These are phyloP conservation scores for Tolypocladium tropicale DNA, from an alignment of 2,329 filamentous ascomycete genomes.

Conservation along the genomic window DNA sequence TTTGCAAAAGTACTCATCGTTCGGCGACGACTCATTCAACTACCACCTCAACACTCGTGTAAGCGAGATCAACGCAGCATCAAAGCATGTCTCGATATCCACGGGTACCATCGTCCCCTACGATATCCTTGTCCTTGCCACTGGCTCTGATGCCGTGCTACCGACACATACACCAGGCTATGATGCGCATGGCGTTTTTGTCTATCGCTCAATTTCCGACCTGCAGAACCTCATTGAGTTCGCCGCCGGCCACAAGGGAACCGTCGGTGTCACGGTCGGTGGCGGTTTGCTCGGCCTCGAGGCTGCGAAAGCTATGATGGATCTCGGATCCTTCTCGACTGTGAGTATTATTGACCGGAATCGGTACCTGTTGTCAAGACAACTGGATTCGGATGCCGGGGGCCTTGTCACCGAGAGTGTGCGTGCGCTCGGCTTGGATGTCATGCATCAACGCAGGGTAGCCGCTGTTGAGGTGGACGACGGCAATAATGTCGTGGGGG, in stretches of 20 bases:
- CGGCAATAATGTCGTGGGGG: constrained; percentile 58
- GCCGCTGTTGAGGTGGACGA: constrained; percentile 36
- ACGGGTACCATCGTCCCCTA: constrained; percentile 60
- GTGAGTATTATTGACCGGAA: constrained; percentile 78
- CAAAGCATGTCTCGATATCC: no score
- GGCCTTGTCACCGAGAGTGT: no score
- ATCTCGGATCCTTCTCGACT: constrained; percentile 61
- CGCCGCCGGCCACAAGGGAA: constrained; percentile 54
- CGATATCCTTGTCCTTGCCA: constrained; percentile 74
- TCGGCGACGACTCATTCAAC: constrained; percentile 48
- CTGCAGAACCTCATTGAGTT: constrained; percentile 68
- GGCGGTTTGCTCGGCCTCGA: constrained; percentile 79
- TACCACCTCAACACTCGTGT: constrained; percentile 69
- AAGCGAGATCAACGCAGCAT: constrained; percentile 46
- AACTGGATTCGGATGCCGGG: no score
- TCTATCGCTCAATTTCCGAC: constrained; percentile 80
- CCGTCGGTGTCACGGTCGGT: constrained; percentile 67
- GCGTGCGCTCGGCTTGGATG: no score
- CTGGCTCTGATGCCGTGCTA: constrained; percentile 74
- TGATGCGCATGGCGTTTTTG: constrained; percentile 75
- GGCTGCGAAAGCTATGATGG: constrained; percentile 86
- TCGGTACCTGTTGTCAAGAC: constrained; percentile 28
- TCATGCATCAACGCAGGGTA: no score
- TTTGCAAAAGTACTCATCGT: no score
- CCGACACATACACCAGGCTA: constrained; percentile 62